Base-by-base conservation (phyloP, 805 yeast species). In the Cyberlindnera nakhonratchasimensis region DNA sequence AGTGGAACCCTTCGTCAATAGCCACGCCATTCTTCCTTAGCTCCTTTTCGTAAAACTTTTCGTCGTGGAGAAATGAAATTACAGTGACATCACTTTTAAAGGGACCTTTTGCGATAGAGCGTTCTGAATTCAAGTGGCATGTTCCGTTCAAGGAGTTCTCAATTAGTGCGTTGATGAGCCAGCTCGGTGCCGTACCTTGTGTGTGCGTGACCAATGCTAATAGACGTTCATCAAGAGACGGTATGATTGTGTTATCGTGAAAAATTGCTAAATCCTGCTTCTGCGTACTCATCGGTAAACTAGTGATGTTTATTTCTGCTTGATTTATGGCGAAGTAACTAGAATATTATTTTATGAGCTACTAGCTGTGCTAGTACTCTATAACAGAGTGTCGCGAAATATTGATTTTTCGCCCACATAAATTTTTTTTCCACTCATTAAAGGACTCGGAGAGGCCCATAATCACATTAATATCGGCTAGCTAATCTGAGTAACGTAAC, bases 181-280 rank as follows among this genome's bases (percentile, higher is more conserved):
- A 84, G 6, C 76, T 59, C 2, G 90, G 79, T 21, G 77, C 70
- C 0, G 85, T 80, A 0, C 83, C 80, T 37, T 66, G 68, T 1
- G 64, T 59, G 35, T 72, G 66, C 0, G 75, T 68, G 2, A 74
- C 48, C 9, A 54, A 45, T 1, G 51, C 43, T 6, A 69, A 40
- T 3, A 68, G 55, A 37, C 67, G 53, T 25, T 44, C 42, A 47
- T 52, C 33, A 43, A 42, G 6, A 17, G 45, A 37, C 6, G 71
- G 60, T 4, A 66, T 48, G 3, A 80, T 66, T 3, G 77, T 61
- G 41, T 71, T 72, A 50, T 81, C 82, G 19, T 62, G 63, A 58
- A 71, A 80, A 8, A 82, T 52, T 2, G 63, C 58, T 9, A 82
- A 63, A 49, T 81, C 88, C 58, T 82, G 90, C 45, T 68, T 74